Evolutionary conservation across 169 alveolate genomes (phyloP).

Genomic region (Plasmodium malariae): DNA sequence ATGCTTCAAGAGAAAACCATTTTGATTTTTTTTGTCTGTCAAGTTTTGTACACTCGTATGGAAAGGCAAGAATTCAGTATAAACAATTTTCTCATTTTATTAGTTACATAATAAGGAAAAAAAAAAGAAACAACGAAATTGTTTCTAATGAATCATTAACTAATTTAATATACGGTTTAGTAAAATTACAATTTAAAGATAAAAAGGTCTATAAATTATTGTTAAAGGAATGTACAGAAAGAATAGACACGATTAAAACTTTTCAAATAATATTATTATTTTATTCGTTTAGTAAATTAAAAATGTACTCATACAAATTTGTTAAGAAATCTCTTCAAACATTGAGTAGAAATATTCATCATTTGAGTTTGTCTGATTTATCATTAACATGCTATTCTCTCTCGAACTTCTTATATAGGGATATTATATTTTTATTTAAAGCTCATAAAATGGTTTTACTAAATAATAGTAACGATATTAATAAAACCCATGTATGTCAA

Average conservation of each 20-base stretch:
- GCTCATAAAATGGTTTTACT: constrained; percentile 25
- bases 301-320: constrained; percentile 54
- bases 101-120: constrained; percentile 66
- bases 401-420: constrained; percentile 63
- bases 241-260: constrained; percentile 34
- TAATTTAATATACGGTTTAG: constrained; percentile 44
- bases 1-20: background rate
- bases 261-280: constrained; percentile 35
- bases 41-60: constrained; percentile 49
- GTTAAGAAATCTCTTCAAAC: constrained; percentile 54
- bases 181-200: constrained; percentile 45
- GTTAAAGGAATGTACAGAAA: constrained; percentile 43
- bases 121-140: constrained; percentile 47
- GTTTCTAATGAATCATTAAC: constrained; percentile 45
- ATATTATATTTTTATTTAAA: constrained; percentile 50
- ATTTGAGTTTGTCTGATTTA: constrained; percentile 39
- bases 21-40: constrained; percentile 63
- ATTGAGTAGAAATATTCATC: constrained; percentile 40
- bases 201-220: constrained; percentile 38
- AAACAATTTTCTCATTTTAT: constrained; percentile 37
- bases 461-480: constrained; percentile 31
- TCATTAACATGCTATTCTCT: constrained; percentile 49
- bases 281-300: constrained; percentile 52
- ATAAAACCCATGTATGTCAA: constrained; percentile 32
- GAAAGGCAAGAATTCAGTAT: constrained; percentile 11